Conservation (phyloP, 2,329 filamentous ascomycete genomes). For the Blastomyces gilchristii region DNA sequence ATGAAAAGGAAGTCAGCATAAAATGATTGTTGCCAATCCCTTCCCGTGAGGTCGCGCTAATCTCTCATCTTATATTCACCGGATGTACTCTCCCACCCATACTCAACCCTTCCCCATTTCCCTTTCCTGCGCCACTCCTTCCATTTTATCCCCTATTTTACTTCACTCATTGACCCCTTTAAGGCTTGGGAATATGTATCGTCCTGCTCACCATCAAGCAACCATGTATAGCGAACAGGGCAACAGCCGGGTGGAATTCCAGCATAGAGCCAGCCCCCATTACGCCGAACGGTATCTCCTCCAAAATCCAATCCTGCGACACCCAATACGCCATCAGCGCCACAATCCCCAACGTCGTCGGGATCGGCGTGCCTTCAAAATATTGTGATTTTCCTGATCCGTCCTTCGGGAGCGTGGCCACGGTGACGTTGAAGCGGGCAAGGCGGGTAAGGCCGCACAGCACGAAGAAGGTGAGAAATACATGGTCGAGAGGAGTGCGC, state of each 20-base stretch:
- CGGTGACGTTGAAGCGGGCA: slow-evolving; percentile 95
- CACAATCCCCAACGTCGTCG: slow-evolving; percentile 73
- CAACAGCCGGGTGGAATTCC: slow-evolving; percentile 75
- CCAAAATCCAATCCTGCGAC: slow-evolving; percentile 65
- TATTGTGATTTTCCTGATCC: slow-evolving; percentile 82
- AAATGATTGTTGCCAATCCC: background rate
- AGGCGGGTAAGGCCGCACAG: slow-evolving; percentile 88
- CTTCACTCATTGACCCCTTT: slow-evolving; percentile 8
- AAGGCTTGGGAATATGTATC: slow-evolving; percentile 85
- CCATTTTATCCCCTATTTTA: background rate
- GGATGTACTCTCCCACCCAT: background rate
- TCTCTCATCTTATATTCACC: background rate
- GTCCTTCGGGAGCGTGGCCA: slow-evolving; percentile 81
- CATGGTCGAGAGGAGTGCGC: slow-evolving; percentile 71
- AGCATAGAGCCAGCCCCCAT: slow-evolving; percentile 55
- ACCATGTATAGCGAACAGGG: slow-evolving; percentile 77
- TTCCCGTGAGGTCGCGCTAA: background rate
- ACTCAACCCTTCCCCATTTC: no score
- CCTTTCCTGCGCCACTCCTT: no score
- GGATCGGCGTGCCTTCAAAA: slow-evolving; percentile 95
- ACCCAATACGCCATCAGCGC: slow-evolving; percentile 85
- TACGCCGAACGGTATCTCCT: slow-evolving; percentile 66
- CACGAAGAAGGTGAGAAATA: slow-evolving; percentile 76
- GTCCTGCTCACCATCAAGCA: slow-evolving; percentile 93
- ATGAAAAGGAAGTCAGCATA: background rate